Conservation (phyloP, 345 rosid species). For the Boechera stricta region DNA sequence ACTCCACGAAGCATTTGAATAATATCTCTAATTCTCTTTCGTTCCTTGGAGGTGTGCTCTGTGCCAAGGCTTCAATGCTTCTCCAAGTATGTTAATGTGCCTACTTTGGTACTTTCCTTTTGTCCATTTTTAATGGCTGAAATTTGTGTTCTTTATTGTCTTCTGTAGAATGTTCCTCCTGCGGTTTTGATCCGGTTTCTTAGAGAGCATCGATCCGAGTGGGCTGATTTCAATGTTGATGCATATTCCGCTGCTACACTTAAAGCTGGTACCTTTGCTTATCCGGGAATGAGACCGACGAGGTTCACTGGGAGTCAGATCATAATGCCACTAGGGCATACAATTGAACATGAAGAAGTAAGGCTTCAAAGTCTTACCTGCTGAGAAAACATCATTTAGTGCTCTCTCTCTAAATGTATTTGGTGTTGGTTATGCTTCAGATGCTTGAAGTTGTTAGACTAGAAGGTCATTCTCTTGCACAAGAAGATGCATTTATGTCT, state of each 20-base stretch:
- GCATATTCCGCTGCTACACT: constrained; percentile 92
- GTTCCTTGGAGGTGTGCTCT: constrained; percentile 86
- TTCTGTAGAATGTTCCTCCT: constrained; percentile 82
- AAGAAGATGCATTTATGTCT: constrained; percentile 93
- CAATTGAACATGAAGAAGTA: constrained; percentile 98
- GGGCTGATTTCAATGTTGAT: constrained; percentile 99
- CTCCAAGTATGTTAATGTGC: constrained; percentile 65
- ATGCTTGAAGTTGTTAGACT: constrained; percentile 92
- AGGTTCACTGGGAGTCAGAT: constrained; percentile 96
- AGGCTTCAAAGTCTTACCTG: neutral
- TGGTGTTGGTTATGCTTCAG: constrained; percentile 48
- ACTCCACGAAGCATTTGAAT: constrained; percentile 70
- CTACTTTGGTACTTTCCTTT: neutral
- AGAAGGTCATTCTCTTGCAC: constrained; percentile 92
- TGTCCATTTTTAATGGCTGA: neutral
- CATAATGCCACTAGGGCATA: constrained; percentile 97
- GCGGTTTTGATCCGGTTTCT: constrained; percentile 92
- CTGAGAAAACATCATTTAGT: neutral
- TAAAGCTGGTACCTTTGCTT: constrained; percentile 79
- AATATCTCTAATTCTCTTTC: constrained; percentile 61
- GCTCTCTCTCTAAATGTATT: neutral
- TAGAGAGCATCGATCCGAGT: constrained; percentile 96
- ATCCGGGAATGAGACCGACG: constrained; percentile 91
- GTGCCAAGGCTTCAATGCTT: constrained; percentile 99
- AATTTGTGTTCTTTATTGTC: constrained; percentile 29